These are phyloP conservation scores for Arabis alpina DNA, from an alignment of 345 rosid genomes.

Conservation along the genomic window DNA sequence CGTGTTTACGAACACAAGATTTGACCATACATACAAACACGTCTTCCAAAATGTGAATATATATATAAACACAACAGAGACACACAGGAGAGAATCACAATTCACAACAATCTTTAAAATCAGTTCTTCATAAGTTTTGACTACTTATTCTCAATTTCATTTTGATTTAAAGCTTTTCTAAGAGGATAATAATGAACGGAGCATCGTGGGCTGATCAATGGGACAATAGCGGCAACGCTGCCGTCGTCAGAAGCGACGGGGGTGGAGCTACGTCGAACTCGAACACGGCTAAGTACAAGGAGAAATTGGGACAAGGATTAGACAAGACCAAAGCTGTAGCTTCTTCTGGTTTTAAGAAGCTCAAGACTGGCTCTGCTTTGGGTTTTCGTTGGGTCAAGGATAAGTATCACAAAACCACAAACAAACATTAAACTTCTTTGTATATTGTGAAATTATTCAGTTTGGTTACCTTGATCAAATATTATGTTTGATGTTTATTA, in stretches of 20 bases:
- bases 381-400: slow-evolving; percentile 71
- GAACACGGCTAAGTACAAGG: slow-evolving; percentile 64
- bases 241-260: slow-evolving; percentile 31
- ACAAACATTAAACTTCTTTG: slow-evolving; percentile 33
- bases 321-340: slow-evolving; percentile 65
- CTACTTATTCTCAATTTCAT: background rate
- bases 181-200: slow-evolving; percentile 41
- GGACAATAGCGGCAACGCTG: slow-evolving; percentile 49
- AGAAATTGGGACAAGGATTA: slow-evolving; percentile 66
- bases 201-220: slow-evolving; percentile 94
- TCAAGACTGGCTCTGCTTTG: slow-evolving; percentile 57
- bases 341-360: slow-evolving; percentile 61
- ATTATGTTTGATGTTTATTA: background rate
- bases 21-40: slow-evolving; percentile 39
- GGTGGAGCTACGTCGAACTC: slow-evolving; percentile 38
- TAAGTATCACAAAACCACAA: slow-evolving; percentile 59
- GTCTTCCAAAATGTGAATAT: background rate
- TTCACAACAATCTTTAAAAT: slow-evolving; percentile 1
- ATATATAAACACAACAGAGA: slow-evolving; percentile 25
- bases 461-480: background rate
- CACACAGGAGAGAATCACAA: slow-evolving; percentile 22
- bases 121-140: background rate
- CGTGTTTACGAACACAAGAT: slow-evolving; percentile 29
- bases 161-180: background rate
- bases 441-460: slow-evolving; percentile 1